Evolutionary conservation across 2,329 filamentous ascomycete species (phyloP), one percentile per base, ranked within the genome.

Genomic region (Neonectria coccinea): DNA sequence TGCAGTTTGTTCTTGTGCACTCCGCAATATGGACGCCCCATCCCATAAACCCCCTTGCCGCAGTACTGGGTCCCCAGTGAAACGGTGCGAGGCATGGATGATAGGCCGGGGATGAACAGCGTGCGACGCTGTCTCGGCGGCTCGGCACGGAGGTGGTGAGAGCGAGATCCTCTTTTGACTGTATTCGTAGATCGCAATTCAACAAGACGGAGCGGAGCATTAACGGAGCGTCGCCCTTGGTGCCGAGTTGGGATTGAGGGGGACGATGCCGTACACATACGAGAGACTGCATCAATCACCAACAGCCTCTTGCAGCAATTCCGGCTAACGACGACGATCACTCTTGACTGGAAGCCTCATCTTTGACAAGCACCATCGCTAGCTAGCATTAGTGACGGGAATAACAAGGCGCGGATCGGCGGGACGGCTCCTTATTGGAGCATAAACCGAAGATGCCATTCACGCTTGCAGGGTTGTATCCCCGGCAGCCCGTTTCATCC

Each of bases 401-500:
- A 51, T 20, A 33, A 33, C 18, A 51, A 25, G 25, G 18, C 11
- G 29, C 2, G 16, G 14, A 20, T 33, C 48, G 48, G 27, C 48
- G 18, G 27, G 16, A 14, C n/a, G 12, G 11, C 18, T n/a, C 39
- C 48, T 33, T n/a, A 51, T 51, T 51, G 48, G 48, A 22, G 48
- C 48, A 18, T 51, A 51, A 51, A 51, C n/a, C 1, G 9, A n/a
- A n/a, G 47, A 31, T 50, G 16, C 5, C 20, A 16, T 12, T 25
- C 44, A 16, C 20, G 45, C 45, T 29, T 27, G 8, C 45, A n/a
- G 14, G 48, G n/a, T 20, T 45, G 36, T 53, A 45, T 53, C 45
- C 59, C 45, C n/a, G 16, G 29, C 29, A 31, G 6, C n/a, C 20
- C 47, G 55, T 62, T 62, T 62, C 59, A 57, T 39, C 59, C 53